phyloP scores from a whole-genome alignment of 495 filamentous ascomycete species.

The Bryoglossum gracile region DNA sequence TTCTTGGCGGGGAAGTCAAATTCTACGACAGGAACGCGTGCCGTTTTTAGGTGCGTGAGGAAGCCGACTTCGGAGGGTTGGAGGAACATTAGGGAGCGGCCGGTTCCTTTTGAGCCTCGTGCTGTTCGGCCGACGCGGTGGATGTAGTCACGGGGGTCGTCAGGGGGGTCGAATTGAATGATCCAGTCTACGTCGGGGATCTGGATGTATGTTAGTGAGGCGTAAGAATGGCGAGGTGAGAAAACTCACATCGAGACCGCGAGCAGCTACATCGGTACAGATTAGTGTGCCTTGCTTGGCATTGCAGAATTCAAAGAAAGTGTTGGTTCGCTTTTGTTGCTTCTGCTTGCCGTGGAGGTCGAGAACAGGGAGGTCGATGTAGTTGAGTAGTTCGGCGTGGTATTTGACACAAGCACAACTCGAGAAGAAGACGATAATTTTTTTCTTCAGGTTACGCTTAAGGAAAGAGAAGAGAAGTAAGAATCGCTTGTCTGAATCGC shows the following conservation, averaged over 20 bases:
- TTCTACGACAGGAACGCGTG: constrained; percentile 87
- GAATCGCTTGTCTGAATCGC: constrained; percentile 90
- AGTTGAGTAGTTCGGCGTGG: constrained; percentile 88
- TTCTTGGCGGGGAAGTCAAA: constrained; percentile 91
- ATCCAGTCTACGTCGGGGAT: constrained; percentile 95
- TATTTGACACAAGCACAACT: constrained; percentile 94
- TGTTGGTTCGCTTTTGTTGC: constrained; percentile 94
- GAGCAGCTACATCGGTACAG: constrained; percentile 92
- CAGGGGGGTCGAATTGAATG: constrained; percentile 88
- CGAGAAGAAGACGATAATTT: constrained; percentile 97
- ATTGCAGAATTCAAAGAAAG: constrained; percentile 98
- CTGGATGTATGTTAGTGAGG: constrained; percentile 28
- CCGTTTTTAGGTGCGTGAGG: constrained; percentile 83
- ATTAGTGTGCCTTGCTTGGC: constrained; percentile 83
- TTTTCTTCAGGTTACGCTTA: constrained; percentile 77
- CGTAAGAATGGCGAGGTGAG: background rate
- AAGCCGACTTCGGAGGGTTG: constrained; percentile 91
- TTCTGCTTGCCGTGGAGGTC: constrained; percentile 91
- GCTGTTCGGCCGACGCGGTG: constrained; percentile 96
- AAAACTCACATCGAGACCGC: constrained; percentile 72
- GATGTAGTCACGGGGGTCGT: constrained; percentile 90
- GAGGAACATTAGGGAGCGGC: constrained; percentile 51
- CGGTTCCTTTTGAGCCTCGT: constrained; percentile 61
- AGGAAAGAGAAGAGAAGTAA: constrained; percentile 92
- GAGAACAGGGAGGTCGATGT: constrained; percentile 91